phyloP scores from a whole-genome alignment of 345 rosid genomes.

The Schrenkiella parvula region DNA sequence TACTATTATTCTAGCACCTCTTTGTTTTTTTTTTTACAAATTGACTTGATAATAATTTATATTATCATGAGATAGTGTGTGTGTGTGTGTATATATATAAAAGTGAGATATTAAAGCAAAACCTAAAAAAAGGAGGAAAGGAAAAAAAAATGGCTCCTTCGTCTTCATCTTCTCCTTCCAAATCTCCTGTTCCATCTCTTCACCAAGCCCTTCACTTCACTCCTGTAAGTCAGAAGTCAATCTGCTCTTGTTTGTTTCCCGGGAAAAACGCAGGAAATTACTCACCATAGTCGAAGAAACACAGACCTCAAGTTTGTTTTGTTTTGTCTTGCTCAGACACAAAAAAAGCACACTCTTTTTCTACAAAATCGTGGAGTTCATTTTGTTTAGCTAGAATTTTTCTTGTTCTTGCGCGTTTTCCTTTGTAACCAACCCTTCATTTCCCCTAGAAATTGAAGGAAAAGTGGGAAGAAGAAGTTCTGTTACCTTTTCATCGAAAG shows the following conservation, averaged over 20 bases:
- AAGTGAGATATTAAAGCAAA: conserved; percentile 13
- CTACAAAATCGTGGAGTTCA: neutral
- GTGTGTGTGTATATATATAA: neutral
- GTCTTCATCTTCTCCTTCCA: conserved; percentile 61
- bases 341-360: neutral
- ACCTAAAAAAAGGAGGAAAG: conserved; percentile 13
- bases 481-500: conserved; percentile 16
- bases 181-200: conserved; percentile 46
- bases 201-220: conserved; percentile 59
- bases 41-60: conserved; percentile 24
- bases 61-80: conserved; percentile 19
- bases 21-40: neutral
- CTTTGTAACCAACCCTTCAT: neutral
- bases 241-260: conserved; percentile 2
- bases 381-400: neutral
- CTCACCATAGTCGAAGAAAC: neutral
- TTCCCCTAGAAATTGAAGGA: neutral
- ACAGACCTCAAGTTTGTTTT: conserved; percentile 1
- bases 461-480: neutral
- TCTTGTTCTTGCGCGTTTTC: neutral
- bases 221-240: conserved; percentile 55
- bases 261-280: neutral
- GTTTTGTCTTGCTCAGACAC: neutral
- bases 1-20: neutral
- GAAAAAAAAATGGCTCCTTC: conserved; percentile 53